phyloP scores from a whole-genome alignment of 805 yeast species.

The Blastobotrys attinorum region DNA sequence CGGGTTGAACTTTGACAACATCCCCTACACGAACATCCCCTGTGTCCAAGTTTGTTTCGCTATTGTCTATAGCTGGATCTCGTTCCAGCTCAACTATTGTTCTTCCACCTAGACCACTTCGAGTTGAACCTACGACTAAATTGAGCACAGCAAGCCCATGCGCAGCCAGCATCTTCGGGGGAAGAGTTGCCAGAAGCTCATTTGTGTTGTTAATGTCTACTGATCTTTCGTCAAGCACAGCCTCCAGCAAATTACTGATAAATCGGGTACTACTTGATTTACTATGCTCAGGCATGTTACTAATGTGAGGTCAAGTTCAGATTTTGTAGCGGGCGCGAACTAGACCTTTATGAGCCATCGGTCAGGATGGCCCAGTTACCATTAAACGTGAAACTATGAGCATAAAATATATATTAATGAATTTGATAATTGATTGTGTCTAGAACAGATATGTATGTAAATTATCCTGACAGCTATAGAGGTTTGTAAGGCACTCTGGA shows the following conservation, averaged over 20 bases:
- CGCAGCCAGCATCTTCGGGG: conserved; percentile 59
- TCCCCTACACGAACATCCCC: conserved; percentile 69
- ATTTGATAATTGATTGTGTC: neutral
- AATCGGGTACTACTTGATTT: neutral
- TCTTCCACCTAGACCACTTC: conserved; percentile 77
- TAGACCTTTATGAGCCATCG: neutral
- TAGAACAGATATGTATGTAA: no score
- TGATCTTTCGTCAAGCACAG: conserved; percentile 41
- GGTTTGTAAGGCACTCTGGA: no score
- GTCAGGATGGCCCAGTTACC: neutral
- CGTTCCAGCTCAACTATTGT: conserved; percentile 52
- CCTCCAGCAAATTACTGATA: conserved; percentile 32
- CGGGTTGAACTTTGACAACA: conserved; percentile 50
- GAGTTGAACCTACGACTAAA: conserved; percentile 48
- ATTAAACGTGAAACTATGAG: neutral
- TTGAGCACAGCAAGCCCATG: conserved; percentile 73
- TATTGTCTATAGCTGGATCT: conserved; percentile 40
- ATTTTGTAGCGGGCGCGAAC: no score
- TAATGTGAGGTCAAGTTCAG: no score
- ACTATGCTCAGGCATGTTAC: neutral
- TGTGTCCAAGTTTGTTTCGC: conserved; percentile 29
- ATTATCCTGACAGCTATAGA: no score
- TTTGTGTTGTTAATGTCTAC: conserved; percentile 46
- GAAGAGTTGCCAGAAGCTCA: conserved; percentile 35
- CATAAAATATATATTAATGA: neutral